Conservation (phyloP, 257 asterid genomes). For the Echites panduratus region DNA sequence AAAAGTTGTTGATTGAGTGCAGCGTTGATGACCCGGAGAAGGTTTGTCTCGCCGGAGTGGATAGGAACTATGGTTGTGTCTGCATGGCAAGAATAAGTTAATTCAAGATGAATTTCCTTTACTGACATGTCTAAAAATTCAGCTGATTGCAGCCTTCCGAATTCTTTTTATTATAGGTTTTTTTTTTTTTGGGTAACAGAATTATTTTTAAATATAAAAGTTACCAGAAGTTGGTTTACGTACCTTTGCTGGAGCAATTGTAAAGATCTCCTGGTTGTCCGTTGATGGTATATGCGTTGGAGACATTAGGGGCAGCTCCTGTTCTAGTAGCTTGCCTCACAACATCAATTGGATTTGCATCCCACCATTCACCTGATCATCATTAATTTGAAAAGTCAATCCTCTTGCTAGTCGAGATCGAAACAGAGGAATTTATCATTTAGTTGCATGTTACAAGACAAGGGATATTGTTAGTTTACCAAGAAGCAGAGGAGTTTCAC, state of each 20-base stretch:
- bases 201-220: too few relatives aligned
- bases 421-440: background rate
- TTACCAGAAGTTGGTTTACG: too few relatives aligned
- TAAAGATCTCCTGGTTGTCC: slow-evolving; percentile 96
- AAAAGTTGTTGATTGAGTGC: slow-evolving; percentile 87
- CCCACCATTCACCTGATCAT: slow-evolving; percentile 94
- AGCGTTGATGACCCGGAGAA: slow-evolving; percentile 63
- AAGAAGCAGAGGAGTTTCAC: slow-evolving; percentile 44
- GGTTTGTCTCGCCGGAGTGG: slow-evolving; percentile 61
- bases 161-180: too few relatives aligned
- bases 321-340: slow-evolving; percentile 66
- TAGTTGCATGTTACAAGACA: too few relatives aligned
- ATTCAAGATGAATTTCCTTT: too few relatives aligned
- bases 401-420: background rate
- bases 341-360: slow-evolving; percentile 76
- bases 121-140: too few relatives aligned
- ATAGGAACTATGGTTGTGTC: slow-evolving; percentile 53
- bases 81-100: slow-evolving; percentile 25
- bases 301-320: slow-evolving; percentile 74
- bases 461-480: slow-evolving; percentile 35
- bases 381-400: too few relatives aligned
- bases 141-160: too few relatives aligned
- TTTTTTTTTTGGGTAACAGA: too few relatives aligned
- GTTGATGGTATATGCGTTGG: slow-evolving; percentile 84
- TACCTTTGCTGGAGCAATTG: slow-evolving; percentile 76